phyloP scores from a whole-genome alignment of 805 yeast species.

The Ogataea salicorniae region DNA sequence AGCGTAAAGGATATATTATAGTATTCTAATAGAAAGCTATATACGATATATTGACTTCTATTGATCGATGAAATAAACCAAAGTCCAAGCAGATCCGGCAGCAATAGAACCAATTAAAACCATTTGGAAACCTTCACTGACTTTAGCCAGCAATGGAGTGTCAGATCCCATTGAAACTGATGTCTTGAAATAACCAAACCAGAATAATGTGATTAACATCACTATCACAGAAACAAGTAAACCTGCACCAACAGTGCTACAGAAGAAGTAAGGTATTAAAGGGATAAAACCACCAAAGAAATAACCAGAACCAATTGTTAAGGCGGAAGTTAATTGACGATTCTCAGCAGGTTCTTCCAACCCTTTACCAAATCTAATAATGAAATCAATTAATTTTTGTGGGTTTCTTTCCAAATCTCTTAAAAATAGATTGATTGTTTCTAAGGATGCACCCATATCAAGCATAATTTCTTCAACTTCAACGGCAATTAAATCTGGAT shows the following conservation, averaged over 20 bases:
- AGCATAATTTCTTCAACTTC: conserved; percentile 77
- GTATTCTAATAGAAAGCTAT: background rate
- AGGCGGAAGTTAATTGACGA: conserved; percentile 80
- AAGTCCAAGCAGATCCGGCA: conserved; percentile 94
- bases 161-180: conserved; percentile 78
- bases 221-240: conserved; percentile 67
- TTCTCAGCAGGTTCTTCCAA: conserved; percentile 93
- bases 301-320: conserved; percentile 85
- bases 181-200: conserved; percentile 85
- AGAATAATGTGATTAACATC: conserved; percentile 80
- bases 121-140: conserved; percentile 86
- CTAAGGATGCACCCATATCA: conserved; percentile 68
- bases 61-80: conserved; percentile 70
- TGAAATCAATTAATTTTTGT: conserved; percentile 74
- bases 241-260: conserved; percentile 69
- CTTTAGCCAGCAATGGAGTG: conserved; percentile 52
- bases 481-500: conserved; percentile 60
- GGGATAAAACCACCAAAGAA: conserved; percentile 93
- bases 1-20: background rate
- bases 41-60: background rate
- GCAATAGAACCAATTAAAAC: conserved; percentile 94
- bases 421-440: conserved; percentile 67
- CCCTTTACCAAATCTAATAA: conserved; percentile 86
- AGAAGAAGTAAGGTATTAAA: conserved; percentile 84
- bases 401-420: conserved; percentile 77